phyloP scores from a whole-genome alignment of 371 early-diverging fungal genomes.

The Syncephalastrum monosporum region DNA sequence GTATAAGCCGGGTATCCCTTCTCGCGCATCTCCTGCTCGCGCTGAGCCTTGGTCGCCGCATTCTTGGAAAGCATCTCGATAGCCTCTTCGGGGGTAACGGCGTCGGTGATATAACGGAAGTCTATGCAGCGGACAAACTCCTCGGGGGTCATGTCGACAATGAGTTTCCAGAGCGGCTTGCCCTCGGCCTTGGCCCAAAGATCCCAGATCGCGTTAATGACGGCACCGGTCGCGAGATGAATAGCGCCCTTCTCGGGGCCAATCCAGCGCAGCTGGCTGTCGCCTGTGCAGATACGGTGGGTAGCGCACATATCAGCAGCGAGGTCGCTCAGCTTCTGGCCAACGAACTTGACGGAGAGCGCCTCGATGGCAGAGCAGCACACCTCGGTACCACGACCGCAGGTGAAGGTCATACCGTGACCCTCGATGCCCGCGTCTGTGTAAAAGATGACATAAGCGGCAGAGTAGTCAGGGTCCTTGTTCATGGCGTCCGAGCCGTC shows the following conservation, averaged over 20 bases:
- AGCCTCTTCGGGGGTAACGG: constrained; percentile 53
- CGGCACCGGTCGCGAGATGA: constrained; percentile 53
- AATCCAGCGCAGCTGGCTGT: constrained; percentile 53
- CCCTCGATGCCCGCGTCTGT: constrained; percentile 39
- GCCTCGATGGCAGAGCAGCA: constrained; percentile 45
- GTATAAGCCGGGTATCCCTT: constrained; percentile 51
- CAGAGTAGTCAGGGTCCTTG: constrained; percentile 55
- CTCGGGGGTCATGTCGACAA: constrained; percentile 51
- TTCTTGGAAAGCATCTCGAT: constrained; percentile 36
- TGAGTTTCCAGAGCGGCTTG: constrained; percentile 57
- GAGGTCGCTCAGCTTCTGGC: constrained; percentile 30
- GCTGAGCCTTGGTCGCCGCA: constrained; percentile 29
- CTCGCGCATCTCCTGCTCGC: constrained; percentile 38
- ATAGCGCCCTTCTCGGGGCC: constrained; percentile 56
- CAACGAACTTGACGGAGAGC: constrained; percentile 42
- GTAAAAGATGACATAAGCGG: constrained; percentile 51
- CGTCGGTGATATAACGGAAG: constrained; percentile 57
- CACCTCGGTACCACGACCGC: constrained; percentile 50
- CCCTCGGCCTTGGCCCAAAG: constrained; percentile 52
- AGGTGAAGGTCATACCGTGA: constrained; percentile 53
- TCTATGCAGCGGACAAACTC: constrained; percentile 49
- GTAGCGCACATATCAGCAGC: constrained; percentile 44
- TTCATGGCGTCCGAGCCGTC: constrained; percentile 59
- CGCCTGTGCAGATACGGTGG: constrained; percentile 49
- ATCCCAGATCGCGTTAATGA: constrained; percentile 58